Percentiles rank a stretch among this genome's conserved stretches.
Evolutionary conservation across 2,329 filamentous ascomycete species (phyloP).

Genomic region (Fusarium pininemorale): DNA sequence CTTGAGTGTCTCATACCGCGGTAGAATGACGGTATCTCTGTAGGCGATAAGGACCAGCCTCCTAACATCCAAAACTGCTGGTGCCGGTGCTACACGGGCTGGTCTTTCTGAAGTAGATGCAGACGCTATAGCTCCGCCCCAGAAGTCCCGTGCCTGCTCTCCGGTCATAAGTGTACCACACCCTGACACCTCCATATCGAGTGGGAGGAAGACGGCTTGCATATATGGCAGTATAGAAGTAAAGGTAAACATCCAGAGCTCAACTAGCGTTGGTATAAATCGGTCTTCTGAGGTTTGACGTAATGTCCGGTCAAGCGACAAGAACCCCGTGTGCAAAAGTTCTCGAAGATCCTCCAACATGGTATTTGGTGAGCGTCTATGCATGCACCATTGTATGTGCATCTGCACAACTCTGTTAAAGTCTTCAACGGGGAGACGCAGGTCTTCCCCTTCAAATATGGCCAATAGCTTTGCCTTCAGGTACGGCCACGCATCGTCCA

Average conservation of each 20-base stretch:
- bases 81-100: constrained; percentile 58
- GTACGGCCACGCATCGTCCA: constrained; percentile 85
- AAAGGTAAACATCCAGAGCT: constrained; percentile 94
- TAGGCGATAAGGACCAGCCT: constrained; percentile 88
- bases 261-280: constrained; percentile 88
- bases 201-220: constrained; percentile 90
- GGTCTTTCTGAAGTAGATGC: constrained; percentile 44
- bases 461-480: constrained; percentile 79
- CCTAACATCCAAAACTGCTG: constrained; percentile 79
- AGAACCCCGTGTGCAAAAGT: constrained; percentile 82
- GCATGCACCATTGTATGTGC: constrained; percentile 81
- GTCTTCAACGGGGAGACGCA: constrained; percentile 83
- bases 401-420: constrained; percentile 83
- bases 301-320: constrained; percentile 84
- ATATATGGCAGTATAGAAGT: constrained; percentile 91
- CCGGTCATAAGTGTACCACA: constrained; percentile 79
- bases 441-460: constrained; percentile 83
- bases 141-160: constrained; percentile 88
- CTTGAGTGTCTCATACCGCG: constrained; percentile 88
- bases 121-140: constrained; percentile 73
- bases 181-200: constrained; percentile 93
- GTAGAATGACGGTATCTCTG: constrained; percentile 87
- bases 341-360: constrained; percentile 82
- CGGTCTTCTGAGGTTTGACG: constrained; percentile 82
- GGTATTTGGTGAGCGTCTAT: constrained; percentile 73